Evolutionary conservation across 805 yeast species (phyloP).

Genomic region (Sugiyamaella boreocaroliniensis): DNA sequence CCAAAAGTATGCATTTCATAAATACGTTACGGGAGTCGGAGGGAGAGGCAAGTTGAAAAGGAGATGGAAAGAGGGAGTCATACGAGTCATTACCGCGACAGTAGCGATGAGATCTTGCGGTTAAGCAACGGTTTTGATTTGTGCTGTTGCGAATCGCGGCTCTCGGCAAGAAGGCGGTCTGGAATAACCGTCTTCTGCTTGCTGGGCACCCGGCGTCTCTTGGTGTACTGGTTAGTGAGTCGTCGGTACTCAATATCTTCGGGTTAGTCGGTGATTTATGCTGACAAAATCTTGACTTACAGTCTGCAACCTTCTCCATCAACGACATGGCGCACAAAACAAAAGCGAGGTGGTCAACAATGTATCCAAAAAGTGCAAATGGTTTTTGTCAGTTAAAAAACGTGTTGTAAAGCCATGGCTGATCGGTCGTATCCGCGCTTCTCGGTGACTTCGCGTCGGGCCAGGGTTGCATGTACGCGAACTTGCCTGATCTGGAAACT

Average conservation of each 20-base stretch:
- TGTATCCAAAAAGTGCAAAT: neutral
- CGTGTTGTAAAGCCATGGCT: neutral
- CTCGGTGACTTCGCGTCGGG: neutral
- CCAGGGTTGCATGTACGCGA: neutral
- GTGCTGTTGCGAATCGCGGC: neutral
- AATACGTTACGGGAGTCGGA: neutral
- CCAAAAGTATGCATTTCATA: neutral
- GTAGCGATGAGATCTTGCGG: neutral
- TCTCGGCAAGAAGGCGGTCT: neutral
- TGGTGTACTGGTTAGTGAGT: constrained; percentile 15
- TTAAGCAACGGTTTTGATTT: neutral
- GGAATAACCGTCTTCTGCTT: neutral
- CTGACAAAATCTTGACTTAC: neutral
- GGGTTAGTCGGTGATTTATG: neutral
- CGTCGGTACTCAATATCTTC: constrained; percentile 15
- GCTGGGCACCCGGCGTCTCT: constrained; percentile 7
- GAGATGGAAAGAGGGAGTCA: too few species aligned
- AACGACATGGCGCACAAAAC: neutral
- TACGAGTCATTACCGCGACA: neutral
- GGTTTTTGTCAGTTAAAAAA: neutral
- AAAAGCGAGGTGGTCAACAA: neutral
- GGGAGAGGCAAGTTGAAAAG: too few species aligned
- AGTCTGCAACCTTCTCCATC: neutral
- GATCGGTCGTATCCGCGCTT: neutral
- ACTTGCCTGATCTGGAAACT: neutral